Conservation (phyloP, 176 grass and related monocot genomes). For the Ampelocalamus luodianensis region DNA sequence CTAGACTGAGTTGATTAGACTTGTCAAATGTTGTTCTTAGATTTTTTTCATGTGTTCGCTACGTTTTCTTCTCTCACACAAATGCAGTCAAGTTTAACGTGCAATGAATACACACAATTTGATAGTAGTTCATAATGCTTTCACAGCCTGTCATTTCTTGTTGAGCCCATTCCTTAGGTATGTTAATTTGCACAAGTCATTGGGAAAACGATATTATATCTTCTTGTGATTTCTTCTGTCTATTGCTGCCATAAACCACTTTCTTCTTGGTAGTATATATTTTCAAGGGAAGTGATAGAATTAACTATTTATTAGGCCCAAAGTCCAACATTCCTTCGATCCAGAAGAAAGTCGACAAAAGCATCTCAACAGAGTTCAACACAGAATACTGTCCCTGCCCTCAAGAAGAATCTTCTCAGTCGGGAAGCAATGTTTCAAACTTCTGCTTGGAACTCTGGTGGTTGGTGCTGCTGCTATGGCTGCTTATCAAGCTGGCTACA, state of each 20-base stretch:
- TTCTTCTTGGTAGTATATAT: background rate
- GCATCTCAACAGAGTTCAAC: conserved; percentile 60
- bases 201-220: background rate
- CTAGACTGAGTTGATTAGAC: background rate
- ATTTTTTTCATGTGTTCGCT: background rate
- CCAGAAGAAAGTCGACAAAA: conserved; percentile 71
- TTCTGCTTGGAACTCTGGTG: conserved; percentile 73
- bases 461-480: conserved; percentile 67
- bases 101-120: conserved; percentile 7
- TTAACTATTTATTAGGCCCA: conserved; percentile 39
- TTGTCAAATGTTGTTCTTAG: background rate
- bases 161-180: background rate
- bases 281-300: background rate
- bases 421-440: conserved; percentile 59
- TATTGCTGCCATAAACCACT: conserved; percentile 24
- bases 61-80: background rate
- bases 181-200: background rate
- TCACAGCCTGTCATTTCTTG: background rate
- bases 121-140: background rate
- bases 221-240: conserved; percentile 9
- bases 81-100: conserved; percentile 1
- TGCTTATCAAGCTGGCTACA: conserved; percentile 74
- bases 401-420: conserved; percentile 58
- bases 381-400: conserved; percentile 51
- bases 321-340: conserved; percentile 55